These are phyloP conservation scores for Raddia distichophylla DNA, from an alignment of 176 grass and related monocot genomes.

Conservation along the genomic window DNA sequence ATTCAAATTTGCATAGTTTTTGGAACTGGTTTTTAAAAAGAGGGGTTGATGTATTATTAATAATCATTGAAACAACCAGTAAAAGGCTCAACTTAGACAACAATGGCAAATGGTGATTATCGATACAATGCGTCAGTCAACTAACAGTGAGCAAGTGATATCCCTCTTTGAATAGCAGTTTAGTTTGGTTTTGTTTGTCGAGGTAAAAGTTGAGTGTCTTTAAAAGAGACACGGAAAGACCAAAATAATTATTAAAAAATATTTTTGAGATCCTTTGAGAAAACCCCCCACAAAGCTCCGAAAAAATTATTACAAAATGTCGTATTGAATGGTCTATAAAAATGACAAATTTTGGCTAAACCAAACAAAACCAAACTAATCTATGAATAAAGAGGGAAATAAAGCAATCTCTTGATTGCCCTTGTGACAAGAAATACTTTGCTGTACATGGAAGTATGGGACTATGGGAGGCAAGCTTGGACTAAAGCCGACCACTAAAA, in stretches of 20 bases:
- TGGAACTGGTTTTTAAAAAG: neutral
- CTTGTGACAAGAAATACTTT: slow-evolving; percentile 25
- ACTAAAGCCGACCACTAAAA: neutral
- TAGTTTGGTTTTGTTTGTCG: too few relatives aligned
- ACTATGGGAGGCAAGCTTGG: neutral
- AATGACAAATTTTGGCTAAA: too few relatives aligned
- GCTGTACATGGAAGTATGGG: slow-evolving; percentile 19
- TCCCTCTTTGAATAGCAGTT: too few relatives aligned
- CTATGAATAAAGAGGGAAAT: too few relatives aligned
- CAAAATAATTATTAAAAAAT: too few relatives aligned
- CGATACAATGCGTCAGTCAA: neutral
- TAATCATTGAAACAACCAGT: neutral
- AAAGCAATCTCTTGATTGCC: slow-evolving; percentile 36
- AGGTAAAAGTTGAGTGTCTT: too few relatives aligned
- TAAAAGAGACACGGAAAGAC: too few relatives aligned
- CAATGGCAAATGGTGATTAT: neutral
- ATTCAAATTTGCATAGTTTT: neutral
- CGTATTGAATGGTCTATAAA: too few relatives aligned
- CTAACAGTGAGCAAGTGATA: slow-evolving; percentile 29
- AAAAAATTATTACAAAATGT: too few relatives aligned
- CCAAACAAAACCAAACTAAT: too few relatives aligned
- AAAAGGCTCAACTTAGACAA: neutral
- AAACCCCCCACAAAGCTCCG: too few relatives aligned
- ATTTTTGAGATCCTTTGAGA: too few relatives aligned
- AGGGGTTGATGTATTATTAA: neutral